A percentile compares a stretch with the other conserved stretches of the same genome.
Conservation (phyloP, 495 filamentous ascomycete genomes). For the Penicillium nucicola region DNA sequence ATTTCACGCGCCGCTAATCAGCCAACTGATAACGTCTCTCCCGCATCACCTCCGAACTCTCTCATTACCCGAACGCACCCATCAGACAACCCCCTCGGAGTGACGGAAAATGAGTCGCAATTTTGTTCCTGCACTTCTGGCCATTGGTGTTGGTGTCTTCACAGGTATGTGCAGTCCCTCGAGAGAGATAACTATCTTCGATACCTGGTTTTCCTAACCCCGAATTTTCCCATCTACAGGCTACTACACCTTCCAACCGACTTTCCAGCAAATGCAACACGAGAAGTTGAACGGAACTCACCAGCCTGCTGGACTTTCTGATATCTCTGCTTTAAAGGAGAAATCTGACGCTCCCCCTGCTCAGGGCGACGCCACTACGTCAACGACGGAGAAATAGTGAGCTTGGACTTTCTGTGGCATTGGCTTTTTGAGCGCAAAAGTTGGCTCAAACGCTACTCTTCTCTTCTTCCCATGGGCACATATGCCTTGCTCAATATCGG, state of each 20-base stretch:
- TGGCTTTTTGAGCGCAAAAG: background rate
- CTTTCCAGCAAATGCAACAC: conserved; percentile 20
- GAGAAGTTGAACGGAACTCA: conserved; percentile 7
- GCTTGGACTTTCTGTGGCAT: background rate
- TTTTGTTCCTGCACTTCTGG: conserved; percentile 35
- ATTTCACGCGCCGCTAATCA: conserved; percentile 14
- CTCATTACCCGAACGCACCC: background rate
- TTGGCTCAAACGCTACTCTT: background rate
- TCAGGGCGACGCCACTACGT: background rate
- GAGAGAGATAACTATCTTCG: background rate
- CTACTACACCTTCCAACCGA: conserved; percentile 32
- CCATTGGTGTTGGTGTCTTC: conserved; percentile 40
- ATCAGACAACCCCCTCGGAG: no score
- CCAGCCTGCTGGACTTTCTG: conserved; percentile 1
- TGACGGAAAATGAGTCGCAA: conserved; percentile 37
- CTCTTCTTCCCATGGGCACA: background rate
- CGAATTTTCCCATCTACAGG: conserved; percentile 19
- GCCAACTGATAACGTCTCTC: conserved; percentile 7
- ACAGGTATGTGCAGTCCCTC: conserved; percentile 23
- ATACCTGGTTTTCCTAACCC: conserved; percentile 8
- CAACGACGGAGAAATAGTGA: background rate
- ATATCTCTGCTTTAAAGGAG: background rate
- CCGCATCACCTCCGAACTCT: conserved; percentile 7
- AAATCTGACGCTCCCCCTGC: background rate
- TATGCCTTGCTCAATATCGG: background rate